Base-by-base conservation (phyloP, 208 protist species). In the Leishmania tropica region DNA sequence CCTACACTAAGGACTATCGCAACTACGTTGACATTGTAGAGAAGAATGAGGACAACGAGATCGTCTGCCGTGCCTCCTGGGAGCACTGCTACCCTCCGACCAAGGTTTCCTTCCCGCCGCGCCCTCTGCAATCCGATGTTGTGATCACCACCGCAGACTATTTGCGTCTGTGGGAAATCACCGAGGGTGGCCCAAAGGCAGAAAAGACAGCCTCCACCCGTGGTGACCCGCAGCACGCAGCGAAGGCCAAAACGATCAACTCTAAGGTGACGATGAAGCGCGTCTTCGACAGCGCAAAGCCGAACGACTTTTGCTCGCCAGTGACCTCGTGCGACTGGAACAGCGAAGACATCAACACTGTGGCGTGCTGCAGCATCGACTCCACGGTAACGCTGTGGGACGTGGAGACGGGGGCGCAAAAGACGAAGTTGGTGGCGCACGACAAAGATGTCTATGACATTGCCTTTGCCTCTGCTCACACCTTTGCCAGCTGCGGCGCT, bases 381-480 rank as follows among this genome's bases (percentile, higher is more conserved):
- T 99, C 99, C 3, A 99, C 99, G 1, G 99, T 99, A 62, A 99
- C 98, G 8, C 99, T 99, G 65, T 99, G 99, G 99, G 98, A 99
- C 81, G 88, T 99, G 42, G 95, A 99, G 89, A 89, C 72, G 42
- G 85, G 85, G 28, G 80, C 90, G 81, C 93, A 98, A 21, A 92
- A 90, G 65, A 99, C 98, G 35, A 99, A 99, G 89, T 90, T 99
- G 21, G 99, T 99, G 48, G 99, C 99, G 15, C 99, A 99, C 91
- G 99, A 99, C 89, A 99, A 99, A 86, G 99, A 99, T 83, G 99
- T 99, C 11, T 99, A 98, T 85, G 99, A 99, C 86, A 98, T 99
- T 54, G 98, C 98, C 24, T 99, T 99, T 86, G 91, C 95, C 3
- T 94, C 95, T 1, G 90, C 92, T 0, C 88, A 99, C 78, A 96